Percentiles rank a stretch among this genome's conserved stretches.
Conservation (phyloP, 78 protist genomes). For the Emiliania huxleyi region DNA sequence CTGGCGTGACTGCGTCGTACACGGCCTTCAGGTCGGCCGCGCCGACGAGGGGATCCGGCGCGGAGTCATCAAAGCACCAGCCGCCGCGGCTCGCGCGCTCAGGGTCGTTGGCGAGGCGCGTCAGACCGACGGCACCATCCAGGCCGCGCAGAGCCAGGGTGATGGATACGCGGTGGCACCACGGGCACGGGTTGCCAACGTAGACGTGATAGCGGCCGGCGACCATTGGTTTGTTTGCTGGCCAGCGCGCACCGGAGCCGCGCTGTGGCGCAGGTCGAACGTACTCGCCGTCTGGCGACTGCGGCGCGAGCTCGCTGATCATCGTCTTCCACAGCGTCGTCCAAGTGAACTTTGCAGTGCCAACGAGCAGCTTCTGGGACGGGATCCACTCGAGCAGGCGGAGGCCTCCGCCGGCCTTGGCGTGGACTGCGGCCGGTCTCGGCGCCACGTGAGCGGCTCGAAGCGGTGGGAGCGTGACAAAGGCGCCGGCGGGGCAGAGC, state of each 20-base stretch:
- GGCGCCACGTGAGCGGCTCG: too few relatives aligned
- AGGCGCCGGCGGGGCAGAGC: too few relatives aligned
- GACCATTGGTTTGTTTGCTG: conserved; percentile 53
- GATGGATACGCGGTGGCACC: conserved; percentile 33
- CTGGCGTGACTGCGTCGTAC: neutral
- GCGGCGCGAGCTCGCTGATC: conserved; percentile 2
- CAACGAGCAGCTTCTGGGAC: neutral
- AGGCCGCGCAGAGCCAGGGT: neutral
- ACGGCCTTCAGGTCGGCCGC: neutral
- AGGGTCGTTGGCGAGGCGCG: neutral
- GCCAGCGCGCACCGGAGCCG: neutral
- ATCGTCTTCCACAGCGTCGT: neutral
- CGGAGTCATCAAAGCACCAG: neutral
- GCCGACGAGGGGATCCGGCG: neutral
- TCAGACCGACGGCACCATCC: neutral
- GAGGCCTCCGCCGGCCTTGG: neutral
- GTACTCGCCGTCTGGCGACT: neutral
- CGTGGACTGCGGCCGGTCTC: too few relatives aligned
- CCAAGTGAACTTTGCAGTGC: neutral
- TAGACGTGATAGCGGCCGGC: conserved; percentile 71
- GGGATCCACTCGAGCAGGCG: neutral
- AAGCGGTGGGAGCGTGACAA: too few relatives aligned
- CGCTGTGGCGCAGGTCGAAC: neutral
- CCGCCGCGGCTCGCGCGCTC: neutral
- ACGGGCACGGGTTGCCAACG: conserved; percentile 75